Evolutionary conservation across 2,329 filamentous ascomycete genomes (phyloP), one percentile per base, ranked within the genome.

Genomic region (Diaporthe velutina): DNA sequence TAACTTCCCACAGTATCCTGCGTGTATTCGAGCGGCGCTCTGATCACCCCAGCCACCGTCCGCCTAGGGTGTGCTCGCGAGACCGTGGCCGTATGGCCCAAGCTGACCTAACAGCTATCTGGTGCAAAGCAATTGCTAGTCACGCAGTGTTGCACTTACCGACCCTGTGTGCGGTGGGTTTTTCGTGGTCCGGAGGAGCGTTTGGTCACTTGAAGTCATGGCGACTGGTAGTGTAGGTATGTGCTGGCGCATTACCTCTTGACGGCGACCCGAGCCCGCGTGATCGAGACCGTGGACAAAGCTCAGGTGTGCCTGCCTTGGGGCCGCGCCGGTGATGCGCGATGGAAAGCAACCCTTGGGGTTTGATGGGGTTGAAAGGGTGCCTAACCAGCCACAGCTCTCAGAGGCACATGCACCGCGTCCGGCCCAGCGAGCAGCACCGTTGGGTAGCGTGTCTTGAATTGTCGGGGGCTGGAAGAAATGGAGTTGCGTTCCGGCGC

Each of bases 381-480:
- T 52, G 64, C 64, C 45, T 40, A 25, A 67, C 64, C 64, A 67
- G 64, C 64, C 64, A 67, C 64, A 50, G 45, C 30, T n/a, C 30
- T 5, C 45, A 67, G 45, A 67, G n/a, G 28, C 30, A 45, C 17
- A 25, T 64, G 64, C 64, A 67, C 45, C 42, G 33, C 64, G 30
- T 45, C 61, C 42, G 61, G 19, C 38, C 58, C 58, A 64, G 58
- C 38, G 17, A 61, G 58, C 33, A 64, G 70, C 70, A 54, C 58
- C 70, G 57, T 54, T 64, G 70, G 57, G 38, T 58, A 57, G 52
- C 55, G 70, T 72, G 57, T 30, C 57, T 72, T 52, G 48, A 45
- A 64, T 72, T 61, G 50, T 50, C 70, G 58, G 70, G 70, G 70
- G 70, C 70, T 72, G 70, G 70, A 72, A 52, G 57, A 72, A 72